Percentiles rank a stretch among this genome's conserved stretches.
Conservation (phyloP, 2,329 filamentous ascomycete species). For the Grosmannia clavigera region DNA sequence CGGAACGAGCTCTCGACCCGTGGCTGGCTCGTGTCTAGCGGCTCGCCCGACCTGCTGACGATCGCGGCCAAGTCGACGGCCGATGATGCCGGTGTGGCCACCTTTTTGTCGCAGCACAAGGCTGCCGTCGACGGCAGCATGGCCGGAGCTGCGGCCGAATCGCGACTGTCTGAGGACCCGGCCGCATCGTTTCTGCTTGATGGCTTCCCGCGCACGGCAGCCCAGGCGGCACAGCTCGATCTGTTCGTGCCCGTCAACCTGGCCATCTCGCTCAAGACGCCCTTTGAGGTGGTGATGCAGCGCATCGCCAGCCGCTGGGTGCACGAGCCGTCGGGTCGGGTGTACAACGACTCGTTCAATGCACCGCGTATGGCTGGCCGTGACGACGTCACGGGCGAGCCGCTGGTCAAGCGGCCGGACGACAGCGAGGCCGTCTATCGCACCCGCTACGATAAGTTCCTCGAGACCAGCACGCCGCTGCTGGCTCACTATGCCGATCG, state of each 20-base stretch:
- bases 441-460: conserved; percentile 67
- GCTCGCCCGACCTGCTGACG: conserved; percentile 10
- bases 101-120: conserved; percentile 25
- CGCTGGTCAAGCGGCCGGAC: conserved; percentile 68
- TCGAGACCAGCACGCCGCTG: conserved; percentile 73
- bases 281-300: conserved; percentile 72
- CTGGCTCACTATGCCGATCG: conserved; percentile 80
- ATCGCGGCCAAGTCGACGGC: not conserved
- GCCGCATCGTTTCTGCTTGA: conserved; percentile 88
- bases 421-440: conserved; percentile 82
- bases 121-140: conserved; percentile 11
- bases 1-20: conserved; percentile 74
- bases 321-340: conserved; percentile 77
- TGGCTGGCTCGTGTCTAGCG: conserved; percentile 60
- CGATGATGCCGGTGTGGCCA: conserved; percentile 22
- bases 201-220: conserved; percentile 81
- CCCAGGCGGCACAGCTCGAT: conserved; percentile 69
- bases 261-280: conserved; percentile 76
- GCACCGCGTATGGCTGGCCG: conserved; percentile 65
- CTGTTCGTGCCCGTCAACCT: conserved; percentile 85
- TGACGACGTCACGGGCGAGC: conserved; percentile 87
- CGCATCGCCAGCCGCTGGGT: conserved; percentile 90
- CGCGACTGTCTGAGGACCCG: conserved; percentile 49
- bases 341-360: conserved; percentile 94
- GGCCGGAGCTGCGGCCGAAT: conserved; percentile 8